Evolutionary conservation across 2,329 filamentous ascomycete genomes (phyloP), one percentile per base, ranked within the genome.

Genomic region (Colletotrichum spaethianum): DNA sequence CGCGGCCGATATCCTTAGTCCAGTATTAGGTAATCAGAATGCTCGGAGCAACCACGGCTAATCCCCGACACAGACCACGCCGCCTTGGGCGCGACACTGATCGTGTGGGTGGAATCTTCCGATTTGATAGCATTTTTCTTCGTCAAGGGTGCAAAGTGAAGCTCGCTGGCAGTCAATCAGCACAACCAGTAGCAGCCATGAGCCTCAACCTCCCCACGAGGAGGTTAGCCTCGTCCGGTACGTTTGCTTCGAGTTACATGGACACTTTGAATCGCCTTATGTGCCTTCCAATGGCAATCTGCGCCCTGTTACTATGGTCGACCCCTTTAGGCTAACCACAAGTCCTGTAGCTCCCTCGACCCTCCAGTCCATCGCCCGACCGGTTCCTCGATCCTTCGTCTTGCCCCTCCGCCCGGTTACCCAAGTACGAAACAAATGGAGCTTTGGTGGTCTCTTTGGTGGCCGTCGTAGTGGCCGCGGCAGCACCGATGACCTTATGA

Each of bases 401-500:
- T 77, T 77, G 16, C 77, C 80, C n/a, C 65, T 73, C 14, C 53
- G 23, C 33, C 36, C 70, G 5, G 53, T 62, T 12, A 78, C 77
- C 12, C 83, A 84, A 64, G 76, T 78, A 70, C 86, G 87, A 63
- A 78, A 82, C 70, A 85, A 83, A 80, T 86, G 83, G 81, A 82
- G 81, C 73, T 80, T 84, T 18, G 63, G 67, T 75, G 79, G 78
- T 73, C 78, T 82, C 67, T 84, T 85, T 75, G 81, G 81, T 55
- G 38, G 73, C 72, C 73, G 70, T 26, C 73, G 70, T 16, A 28
- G 23, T 23, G 28, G 31, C n/a, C 18, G 26, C 23, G n/a, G 23
- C 46, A 59, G 56, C 28, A 53, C 48, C 46, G 53, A 69, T 6
- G 70, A 69, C 46, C 31, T 23, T 26, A 9, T 83, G n/a, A 71